Evolutionary conservation across 345 rosid species (phyloP), one percentile per base, ranked within the genome.

Genomic region (Iberis pinnata): DNA sequence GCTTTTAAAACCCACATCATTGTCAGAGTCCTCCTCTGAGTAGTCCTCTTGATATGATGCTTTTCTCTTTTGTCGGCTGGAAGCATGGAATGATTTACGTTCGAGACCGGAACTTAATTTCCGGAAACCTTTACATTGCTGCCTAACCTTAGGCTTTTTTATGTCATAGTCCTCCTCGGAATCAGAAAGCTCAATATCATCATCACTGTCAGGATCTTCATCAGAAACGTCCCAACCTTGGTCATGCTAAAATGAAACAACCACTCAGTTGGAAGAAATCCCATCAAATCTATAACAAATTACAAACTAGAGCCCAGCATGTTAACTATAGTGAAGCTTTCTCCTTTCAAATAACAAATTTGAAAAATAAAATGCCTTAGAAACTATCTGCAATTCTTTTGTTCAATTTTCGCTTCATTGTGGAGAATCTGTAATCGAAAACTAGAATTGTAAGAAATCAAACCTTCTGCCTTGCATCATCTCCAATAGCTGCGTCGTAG

Each of bases 161-260:
- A 46, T 61, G 54, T 70, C 73, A 68, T 70, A 88, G 57, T 79
- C 79, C 70, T 81, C 90, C 46, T 85, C 93, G 33, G 74, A 89
- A 67, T 86, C 94, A 5, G 78, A 73, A 56, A 73, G 77, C 53
- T 78, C 95, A 9, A 72, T 33, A 54, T 86, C 87, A 38, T 77
- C 92, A 58, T 77, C 80, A 70, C 74, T 80, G 58, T 75, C 75
- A 50, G 71, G 80, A 7, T 76, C 89, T 66, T 80, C 92, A 32
- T 81, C 94, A 48, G 87, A 86, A 70, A 53, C 86, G 50, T 73
- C 89, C 95, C 95, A 82, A 38, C 78, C 81, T 70, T 86, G 76
- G 58, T 63, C 94, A 90, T 80, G 65, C 56, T 48, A 47, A 64
- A 18, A 50, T 8, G 4, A 62, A 62, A 49, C 19, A 62, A 35